Percentiles rank a stretch among this genome's conserved stretches.
phyloP scores from a whole-genome alignment of 768 basidiomycete species.

The Termitomyces sp. region DNA sequence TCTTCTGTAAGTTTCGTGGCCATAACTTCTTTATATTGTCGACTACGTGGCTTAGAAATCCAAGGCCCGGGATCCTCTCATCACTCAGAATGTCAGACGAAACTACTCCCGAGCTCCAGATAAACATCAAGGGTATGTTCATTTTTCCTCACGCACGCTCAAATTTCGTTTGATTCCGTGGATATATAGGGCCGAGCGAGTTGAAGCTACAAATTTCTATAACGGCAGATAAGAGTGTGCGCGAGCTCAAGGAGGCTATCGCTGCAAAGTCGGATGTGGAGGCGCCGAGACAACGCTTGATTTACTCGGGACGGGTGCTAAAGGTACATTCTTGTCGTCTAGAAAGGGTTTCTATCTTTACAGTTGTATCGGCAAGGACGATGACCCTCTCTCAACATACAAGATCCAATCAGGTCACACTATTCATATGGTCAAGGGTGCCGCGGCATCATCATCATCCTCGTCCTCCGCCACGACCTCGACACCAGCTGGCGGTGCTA shows the following conservation, averaged over 20 bases:
- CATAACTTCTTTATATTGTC: not conserved
- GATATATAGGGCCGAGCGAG: conserved; percentile 66
- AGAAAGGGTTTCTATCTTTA: not conserved
- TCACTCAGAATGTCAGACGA: not conserved
- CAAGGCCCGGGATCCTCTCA: not conserved
- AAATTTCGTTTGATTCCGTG: not conserved
- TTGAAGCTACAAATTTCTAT: conserved; percentile 89
- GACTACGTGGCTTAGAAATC: not conserved
- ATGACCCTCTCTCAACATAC: conserved; percentile 76
- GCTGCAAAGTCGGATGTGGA: conserved; percentile 81
- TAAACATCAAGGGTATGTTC: conserved; percentile 1
- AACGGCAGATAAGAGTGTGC: conserved; percentile 75
- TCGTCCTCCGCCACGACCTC: conserved; percentile 19
- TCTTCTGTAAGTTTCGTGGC: not conserved
- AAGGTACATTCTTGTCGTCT: conserved; percentile 39
- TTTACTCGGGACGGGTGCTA: conserved; percentile 84
- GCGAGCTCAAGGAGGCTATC: conserved; percentile 88
- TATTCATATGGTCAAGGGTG: conserved; percentile 92
- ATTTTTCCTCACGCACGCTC: no score
- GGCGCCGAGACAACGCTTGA: conserved; percentile 84
- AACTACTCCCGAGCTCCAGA: not conserved
- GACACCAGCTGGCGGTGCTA: conserved; percentile 13
- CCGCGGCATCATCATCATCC: conserved; percentile 42
- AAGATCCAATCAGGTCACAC: conserved; percentile 89
- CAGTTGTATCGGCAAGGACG: conserved; percentile 46